These are phyloP conservation scores for Lachnellula subtilissima DNA, from an alignment of 2,329 filamentous ascomycete genomes.

Conservation along the genomic window DNA sequence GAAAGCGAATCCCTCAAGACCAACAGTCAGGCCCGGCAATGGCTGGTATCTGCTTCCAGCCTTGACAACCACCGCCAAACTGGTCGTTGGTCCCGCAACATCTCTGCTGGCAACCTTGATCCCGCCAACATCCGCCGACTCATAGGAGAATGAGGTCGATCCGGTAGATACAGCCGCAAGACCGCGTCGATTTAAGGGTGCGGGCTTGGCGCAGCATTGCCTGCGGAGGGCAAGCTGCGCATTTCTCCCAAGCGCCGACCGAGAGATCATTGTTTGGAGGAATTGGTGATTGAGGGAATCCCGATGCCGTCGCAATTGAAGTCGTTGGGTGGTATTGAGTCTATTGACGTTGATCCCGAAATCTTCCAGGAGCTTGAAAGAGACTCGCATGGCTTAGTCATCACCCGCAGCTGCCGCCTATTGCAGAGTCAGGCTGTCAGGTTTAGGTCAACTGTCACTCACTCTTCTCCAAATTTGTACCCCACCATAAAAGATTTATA, in stretches of 20 bases:
- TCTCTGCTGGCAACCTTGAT: slow-evolving; percentile 93
- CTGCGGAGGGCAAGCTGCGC: slow-evolving; percentile 57
- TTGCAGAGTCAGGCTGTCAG: background rate
- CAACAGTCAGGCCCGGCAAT: slow-evolving; percentile 82
- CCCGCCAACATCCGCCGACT: slow-evolving; percentile 78
- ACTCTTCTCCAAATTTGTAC: background rate
- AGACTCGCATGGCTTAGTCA: background rate
- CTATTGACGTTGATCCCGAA: slow-evolving; percentile 13
- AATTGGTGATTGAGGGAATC: slow-evolving; percentile 25
- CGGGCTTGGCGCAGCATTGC: slow-evolving; percentile 51
- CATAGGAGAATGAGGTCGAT: slow-evolving; percentile 78
- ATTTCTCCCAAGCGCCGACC: slow-evolving; percentile 59
- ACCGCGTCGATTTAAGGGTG: slow-evolving; percentile 48
- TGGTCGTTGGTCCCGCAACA: slow-evolving; percentile 80
- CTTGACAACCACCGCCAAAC: slow-evolving; percentile 86
- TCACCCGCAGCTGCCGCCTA: background rate
- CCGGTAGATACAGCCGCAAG: slow-evolving; percentile 59
- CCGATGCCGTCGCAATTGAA: slow-evolving; percentile 6
- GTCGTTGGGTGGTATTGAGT: background rate
- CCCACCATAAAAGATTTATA: background rate
- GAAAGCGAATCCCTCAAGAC: slow-evolving; percentile 93
- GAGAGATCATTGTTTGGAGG: slow-evolving; percentile 61
- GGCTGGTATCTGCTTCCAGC: slow-evolving; percentile 91
- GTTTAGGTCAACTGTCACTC: background rate
- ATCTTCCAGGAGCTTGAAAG: slow-evolving; percentile 11